Conservation (phyloP, 495 filamentous ascomycete genomes). For the Lichenothelia convexa region DNA sequence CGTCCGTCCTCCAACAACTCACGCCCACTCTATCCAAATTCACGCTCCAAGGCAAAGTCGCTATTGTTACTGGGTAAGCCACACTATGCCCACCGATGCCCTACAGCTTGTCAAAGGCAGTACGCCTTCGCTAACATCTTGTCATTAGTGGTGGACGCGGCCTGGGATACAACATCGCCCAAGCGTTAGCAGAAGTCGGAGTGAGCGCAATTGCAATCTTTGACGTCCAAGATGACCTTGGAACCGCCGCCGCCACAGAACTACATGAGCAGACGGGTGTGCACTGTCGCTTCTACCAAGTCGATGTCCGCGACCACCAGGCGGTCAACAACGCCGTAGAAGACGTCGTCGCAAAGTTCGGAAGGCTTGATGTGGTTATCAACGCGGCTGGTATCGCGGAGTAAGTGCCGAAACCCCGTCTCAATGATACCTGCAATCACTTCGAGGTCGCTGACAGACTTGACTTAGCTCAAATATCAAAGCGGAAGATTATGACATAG, state of each 20-base stretch:
- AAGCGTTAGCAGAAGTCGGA: conserved; percentile 54
- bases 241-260: conserved; percentile 44
- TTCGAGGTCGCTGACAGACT: conserved; percentile 6
- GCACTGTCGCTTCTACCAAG: conserved; percentile 50
- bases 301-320: conserved; percentile 51
- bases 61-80: conserved; percentile 53
- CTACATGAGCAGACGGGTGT: conserved; percentile 48
- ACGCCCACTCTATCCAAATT: conserved; percentile 44
- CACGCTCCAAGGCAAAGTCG: conserved; percentile 45
- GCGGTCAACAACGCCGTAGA: conserved; percentile 43
- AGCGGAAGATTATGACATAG: conserved; percentile 34
- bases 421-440: not conserved
- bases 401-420: conserved; percentile 23
- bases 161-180: conserved; percentile 59
- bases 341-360: conserved; percentile 38
- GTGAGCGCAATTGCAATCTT: conserved; percentile 55
- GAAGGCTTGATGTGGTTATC: conserved; percentile 52
- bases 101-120: conserved; percentile 1
- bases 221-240: conserved; percentile 55
- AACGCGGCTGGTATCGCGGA: conserved; percentile 78
- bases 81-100: not conserved
- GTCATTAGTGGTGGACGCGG: conserved; percentile 49
- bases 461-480: conserved; percentile 53
- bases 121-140: conserved; percentile 2
- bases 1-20: conserved; percentile 13